Evolutionary conservation across 257 asterid genomes (phyloP), one percentile per base, ranked within the genome.

Genomic region (Nyctanthes arbortristis): DNA sequence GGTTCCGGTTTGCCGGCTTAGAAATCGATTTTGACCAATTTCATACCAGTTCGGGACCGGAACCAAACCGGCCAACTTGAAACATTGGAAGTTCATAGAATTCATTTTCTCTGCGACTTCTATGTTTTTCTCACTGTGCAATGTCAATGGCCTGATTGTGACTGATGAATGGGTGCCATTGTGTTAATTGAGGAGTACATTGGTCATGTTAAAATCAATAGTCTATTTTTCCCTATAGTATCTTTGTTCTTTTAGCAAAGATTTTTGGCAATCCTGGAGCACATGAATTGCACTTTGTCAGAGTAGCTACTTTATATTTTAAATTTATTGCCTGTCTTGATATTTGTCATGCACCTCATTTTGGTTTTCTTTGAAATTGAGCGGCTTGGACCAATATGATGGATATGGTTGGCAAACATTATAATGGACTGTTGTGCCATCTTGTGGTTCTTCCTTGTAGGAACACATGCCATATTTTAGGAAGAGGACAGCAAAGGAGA

Each of bases 401-500:
- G n/a, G n/a, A n/a, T n/a, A n/a, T n/a, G n/a, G n/a, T n/a, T n/a
- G n/a, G n/a, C n/a, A n/a, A n/a, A n/a, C n/a, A n/a, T n/a, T n/a
- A n/a, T n/a, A 43, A 43, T 43, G 45, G 28, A 34, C 27, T 18
- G 31, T 20, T 6, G 54, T 34, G 33, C 22, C 29, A 18, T 36
- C 10, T 49, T 25, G 14, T 35, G 10, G n/a, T 60, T 31, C 32
- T 63, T 25, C 9, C 24, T 67, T 29, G 67, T 65, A 92, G 98
- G 86, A 78, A 5, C 54, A 93, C 76, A 90, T 93, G 98, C 89
- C 89, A 5, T 93, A 93, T 74, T 93, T 93, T 72, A 84, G 98
- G 80, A 70, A 0, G 63, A 84, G 96, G 83, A 90, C 92, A 34
- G 96, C 85, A 1, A 90, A 87, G 85, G 98, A 93, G 83, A 84